phyloP scores from a whole-genome alignment of 228 moss, liverwort and hornwort genomes.

The Sphagnum magellanicum region DNA sequence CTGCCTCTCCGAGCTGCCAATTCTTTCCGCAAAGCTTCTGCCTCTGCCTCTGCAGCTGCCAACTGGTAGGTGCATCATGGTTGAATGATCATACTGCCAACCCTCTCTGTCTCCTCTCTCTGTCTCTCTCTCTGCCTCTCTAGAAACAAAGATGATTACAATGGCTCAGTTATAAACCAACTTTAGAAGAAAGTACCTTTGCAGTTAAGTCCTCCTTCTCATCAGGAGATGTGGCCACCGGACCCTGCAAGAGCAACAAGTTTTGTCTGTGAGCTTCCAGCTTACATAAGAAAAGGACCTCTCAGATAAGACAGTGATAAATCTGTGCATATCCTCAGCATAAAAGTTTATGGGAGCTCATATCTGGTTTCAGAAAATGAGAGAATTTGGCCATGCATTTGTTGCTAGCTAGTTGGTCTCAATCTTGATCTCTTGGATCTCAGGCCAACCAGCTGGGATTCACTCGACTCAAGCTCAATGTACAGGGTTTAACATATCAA shows the following conservation, averaged over 20 bases:
- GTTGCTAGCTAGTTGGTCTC: conserved; percentile 20
- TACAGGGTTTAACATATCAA: too few relatives aligned
- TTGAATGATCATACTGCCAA: conserved; percentile 31
- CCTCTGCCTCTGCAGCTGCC: conserved; percentile 99
- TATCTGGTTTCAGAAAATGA: not conserved
- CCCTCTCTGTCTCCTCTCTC: not conserved
- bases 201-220: conserved; percentile 50
- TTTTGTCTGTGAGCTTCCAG: not conserved
- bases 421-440: conserved; percentile 19
- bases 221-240: conserved; percentile 35
- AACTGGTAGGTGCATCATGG: conserved; percentile 83
- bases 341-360: not conserved
- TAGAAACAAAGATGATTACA: not conserved
- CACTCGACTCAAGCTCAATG: too few relatives aligned
- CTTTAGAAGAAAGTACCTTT: conserved; percentile 23
- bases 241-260: conserved; percentile 20
- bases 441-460: not conserved
- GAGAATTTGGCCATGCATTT: not conserved
- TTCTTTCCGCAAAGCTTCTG: conserved; percentile 81
- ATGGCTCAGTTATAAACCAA: not conserved
- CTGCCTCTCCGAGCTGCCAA: conserved; percentile 55
- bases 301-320: not conserved
- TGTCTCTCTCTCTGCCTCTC: not conserved
- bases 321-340: not conserved
- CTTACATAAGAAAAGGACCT: not conserved